A percentile compares a stretch with the other conserved stretches of the same genome.
Conservation (phyloP, 768 basidiomycete genomes). For the Lactarius pseudohatsudake region DNA sequence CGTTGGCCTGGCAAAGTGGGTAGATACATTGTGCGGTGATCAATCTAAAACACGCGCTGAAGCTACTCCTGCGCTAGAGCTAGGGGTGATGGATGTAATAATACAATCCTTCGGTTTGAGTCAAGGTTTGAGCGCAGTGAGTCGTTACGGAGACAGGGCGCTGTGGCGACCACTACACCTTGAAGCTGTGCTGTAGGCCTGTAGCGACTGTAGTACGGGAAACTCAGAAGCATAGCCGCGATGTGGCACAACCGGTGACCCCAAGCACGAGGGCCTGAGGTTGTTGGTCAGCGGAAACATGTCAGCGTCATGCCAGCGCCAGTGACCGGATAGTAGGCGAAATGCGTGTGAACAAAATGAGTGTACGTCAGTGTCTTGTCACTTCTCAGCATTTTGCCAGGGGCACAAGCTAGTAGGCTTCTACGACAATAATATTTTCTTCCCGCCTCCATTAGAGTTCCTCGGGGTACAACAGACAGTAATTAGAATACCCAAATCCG, state of each 20-base stretch:
- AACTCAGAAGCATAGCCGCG: neutral
- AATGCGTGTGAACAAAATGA: neutral
- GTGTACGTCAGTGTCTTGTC: neutral
- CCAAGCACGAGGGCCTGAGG: neutral
- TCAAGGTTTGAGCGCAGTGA: neutral
- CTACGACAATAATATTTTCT: neutral
- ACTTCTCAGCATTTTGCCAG: neutral
- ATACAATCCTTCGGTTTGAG: neutral
- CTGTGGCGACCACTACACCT: neutral
- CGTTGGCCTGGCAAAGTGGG: neutral
- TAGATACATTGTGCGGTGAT: neutral
- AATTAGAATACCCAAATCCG: conserved; percentile 2
- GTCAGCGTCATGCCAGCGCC: neutral
- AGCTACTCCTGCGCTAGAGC: neutral
- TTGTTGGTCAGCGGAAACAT: neutral
- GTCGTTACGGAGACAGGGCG: neutral
- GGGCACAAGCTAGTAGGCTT: neutral
- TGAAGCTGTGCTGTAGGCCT: neutral
- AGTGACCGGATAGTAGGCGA: neutral
- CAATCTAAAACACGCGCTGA: neutral
- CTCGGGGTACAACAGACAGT: neutral
- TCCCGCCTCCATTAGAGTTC: neutral
- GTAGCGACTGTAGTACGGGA: neutral
- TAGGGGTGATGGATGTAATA: neutral
- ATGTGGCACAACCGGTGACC: neutral